Evolutionary conservation across 1,284 basidiomycete species (phyloP).

Genomic region (Agroathelia rolfsii): DNA sequence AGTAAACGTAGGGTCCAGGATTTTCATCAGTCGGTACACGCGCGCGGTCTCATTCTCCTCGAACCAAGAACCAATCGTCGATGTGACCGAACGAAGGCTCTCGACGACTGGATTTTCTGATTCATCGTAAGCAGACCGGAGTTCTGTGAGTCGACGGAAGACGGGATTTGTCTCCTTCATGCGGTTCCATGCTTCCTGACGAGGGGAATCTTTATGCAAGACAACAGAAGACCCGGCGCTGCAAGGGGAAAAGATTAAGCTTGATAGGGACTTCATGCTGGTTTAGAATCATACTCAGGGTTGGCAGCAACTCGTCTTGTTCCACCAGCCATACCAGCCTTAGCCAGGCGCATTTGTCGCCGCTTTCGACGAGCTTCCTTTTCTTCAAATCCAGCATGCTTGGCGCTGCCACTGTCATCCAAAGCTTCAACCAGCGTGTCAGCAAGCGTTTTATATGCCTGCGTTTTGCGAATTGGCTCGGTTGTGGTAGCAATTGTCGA

Average conservation of each 20-base stretch:
- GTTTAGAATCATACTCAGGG: conserved; percentile 58
- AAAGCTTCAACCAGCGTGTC: conserved; percentile 88
- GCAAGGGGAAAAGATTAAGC: conserved; percentile 8
- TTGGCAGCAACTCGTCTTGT: conserved; percentile 51
- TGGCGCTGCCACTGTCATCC: conserved; percentile 86
- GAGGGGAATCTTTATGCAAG: conserved; percentile 71
- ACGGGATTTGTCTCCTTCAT: conserved; percentile 70
- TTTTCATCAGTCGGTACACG: conserved; percentile 81
- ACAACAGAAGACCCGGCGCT: conserved; percentile 83
- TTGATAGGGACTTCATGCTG: conserved; percentile 1
- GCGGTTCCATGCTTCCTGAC: conserved; percentile 68
- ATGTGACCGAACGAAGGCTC: conserved; percentile 74
- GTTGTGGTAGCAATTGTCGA: conserved; percentile 76
- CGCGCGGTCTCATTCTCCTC: conserved; percentile 98
- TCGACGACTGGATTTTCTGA: conserved; percentile 89
- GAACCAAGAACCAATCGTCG: conserved; percentile 82
- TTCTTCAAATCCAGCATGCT: conserved; percentile 91
- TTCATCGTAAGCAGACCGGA: conserved; percentile 78
- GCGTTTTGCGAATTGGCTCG: conserved; percentile 90
- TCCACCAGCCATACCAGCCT: conserved; percentile 62
- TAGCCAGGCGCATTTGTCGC: conserved; percentile 67
- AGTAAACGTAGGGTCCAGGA: conserved; percentile 81
- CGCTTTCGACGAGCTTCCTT: conserved; percentile 76
- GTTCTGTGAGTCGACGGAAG: conserved; percentile 46
- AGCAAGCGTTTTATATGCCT: conserved; percentile 87